Evolutionary conservation across 306 rosid genomes (phyloP).

Genomic region (Quercus robur): DNA sequence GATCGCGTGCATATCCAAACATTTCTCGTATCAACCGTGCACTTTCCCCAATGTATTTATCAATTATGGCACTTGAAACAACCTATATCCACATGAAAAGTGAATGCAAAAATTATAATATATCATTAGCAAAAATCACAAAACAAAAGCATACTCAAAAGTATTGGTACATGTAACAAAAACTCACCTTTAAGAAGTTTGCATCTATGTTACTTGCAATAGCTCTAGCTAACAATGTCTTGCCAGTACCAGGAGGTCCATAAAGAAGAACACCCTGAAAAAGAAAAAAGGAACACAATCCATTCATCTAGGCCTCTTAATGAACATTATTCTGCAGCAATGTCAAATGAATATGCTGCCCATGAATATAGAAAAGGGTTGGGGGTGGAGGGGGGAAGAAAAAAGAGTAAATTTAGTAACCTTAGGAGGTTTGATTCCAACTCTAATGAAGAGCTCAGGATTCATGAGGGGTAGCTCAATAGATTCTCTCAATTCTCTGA

Average conservation of each 20-base stretch:
- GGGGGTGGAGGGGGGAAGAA: not conserved
- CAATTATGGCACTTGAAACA: constrained; percentile 95
- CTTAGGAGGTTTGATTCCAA: constrained; percentile 99
- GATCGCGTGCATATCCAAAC: constrained; percentile 99
- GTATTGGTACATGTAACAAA: not conserved
- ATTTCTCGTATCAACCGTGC: constrained; percentile 92
- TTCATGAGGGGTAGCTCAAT: constrained; percentile 95
- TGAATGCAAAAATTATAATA: not conserved
- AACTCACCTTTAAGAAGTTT: constrained; percentile 78
- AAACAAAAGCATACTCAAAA: not conserved
- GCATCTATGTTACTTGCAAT: constrained; percentile 98
- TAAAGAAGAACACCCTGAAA: constrained; percentile 93
- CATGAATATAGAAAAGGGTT: not conserved
- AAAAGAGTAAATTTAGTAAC: constrained; percentile 31
- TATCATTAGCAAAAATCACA: not conserved
- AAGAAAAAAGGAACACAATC: constrained; percentile 10
- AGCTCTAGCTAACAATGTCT: constrained; percentile 93
- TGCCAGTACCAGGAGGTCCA: constrained; percentile 98
- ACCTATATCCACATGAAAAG: constrained; percentile 44
- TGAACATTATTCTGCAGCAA: not conserved
- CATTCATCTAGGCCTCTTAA: not conserved
- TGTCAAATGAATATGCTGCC: not conserved
- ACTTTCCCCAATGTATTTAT: constrained; percentile 94
- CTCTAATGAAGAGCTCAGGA: constrained; percentile 92
- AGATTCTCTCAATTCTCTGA: constrained; percentile 92